Evolutionary conservation across 129 eudicot genomes (phyloP).

Genomic region (Heracleum sosnowskyi): DNA sequence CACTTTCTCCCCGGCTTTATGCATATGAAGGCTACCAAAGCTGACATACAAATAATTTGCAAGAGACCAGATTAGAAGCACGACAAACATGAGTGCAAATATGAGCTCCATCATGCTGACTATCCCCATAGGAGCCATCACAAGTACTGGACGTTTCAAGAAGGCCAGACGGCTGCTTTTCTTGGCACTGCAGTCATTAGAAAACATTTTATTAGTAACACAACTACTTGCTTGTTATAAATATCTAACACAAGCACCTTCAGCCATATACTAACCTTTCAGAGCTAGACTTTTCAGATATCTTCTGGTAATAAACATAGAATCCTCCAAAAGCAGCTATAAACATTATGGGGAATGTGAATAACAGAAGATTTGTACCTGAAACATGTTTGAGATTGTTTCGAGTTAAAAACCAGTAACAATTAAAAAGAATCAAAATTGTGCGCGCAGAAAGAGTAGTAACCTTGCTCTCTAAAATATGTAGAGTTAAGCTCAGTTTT

Average conservation of each 20-base stretch:
- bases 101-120: slow-evolving; percentile 43
- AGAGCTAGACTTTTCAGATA: slow-evolving; percentile 17
- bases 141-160: slow-evolving; percentile 49
- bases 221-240: not conserved
- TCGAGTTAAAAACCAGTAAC: not conserved
- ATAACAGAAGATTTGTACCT: slow-evolving; percentile 67
- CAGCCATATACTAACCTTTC: slow-evolving; percentile 23
- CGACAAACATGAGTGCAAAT: slow-evolving; percentile 49
- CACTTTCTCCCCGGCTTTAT: slow-evolving; percentile 31
- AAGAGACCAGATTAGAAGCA: slow-evolving; percentile 55
- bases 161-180: slow-evolving; percentile 22
- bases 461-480: slow-evolving; percentile 63
- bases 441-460: slow-evolving; percentile 4
- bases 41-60: slow-evolving; percentile 50
- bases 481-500: slow-evolving; percentile 34
- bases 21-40: slow-evolving; percentile 45
- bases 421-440: not conserved
- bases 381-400: slow-evolving; percentile 13
- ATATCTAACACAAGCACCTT: not conserved
- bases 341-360: slow-evolving; percentile 62
- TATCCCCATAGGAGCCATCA: slow-evolving; percentile 57
- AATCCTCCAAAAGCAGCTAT: slow-evolving; percentile 60
- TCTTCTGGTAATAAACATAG: slow-evolving; percentile 43
- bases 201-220: not conserved
- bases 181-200: slow-evolving; percentile 1